Evolutionary conservation across 495 filamentous ascomycete genomes (phyloP).

Genomic region (Paragyromitra xinjiangensis): DNA sequence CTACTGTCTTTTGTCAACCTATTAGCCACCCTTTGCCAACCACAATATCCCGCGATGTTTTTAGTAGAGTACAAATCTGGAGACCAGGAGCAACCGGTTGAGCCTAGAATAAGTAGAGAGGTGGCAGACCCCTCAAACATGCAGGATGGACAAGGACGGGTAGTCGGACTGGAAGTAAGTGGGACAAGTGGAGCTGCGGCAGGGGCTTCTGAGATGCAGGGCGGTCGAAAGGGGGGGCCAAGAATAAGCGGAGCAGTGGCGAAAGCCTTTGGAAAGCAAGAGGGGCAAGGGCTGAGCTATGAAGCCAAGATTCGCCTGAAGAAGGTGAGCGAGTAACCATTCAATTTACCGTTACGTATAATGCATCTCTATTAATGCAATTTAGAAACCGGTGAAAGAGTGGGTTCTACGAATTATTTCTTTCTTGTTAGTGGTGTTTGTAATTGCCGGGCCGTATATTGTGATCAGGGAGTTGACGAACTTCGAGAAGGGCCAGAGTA

Average conservation of each 20-base stretch:
- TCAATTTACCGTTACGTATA: background rate
- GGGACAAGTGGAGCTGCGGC: too few relatives aligned
- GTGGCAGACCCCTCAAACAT: constrained; percentile 2
- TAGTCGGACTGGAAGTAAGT: background rate
- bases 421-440: background rate
- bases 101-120: background rate
- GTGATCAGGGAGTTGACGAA: background rate
- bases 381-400: background rate
- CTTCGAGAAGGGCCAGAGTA: background rate
- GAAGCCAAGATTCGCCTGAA: background rate
- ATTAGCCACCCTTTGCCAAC: constrained; percentile 55
- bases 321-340: background rate
- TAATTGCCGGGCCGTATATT: background rate
- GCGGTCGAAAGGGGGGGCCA: too few relatives aligned
- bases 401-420: background rate
- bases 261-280: background rate
- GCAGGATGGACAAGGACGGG: constrained; percentile 41
- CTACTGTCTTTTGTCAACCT: constrained; percentile 64
- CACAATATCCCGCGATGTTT: constrained; percentile 60
- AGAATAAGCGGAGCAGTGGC: too few relatives aligned
- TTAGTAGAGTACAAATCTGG: constrained; percentile 54
- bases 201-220: too few relatives aligned
- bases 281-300: background rate
- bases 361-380: background rate
- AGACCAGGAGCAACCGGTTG: background rate